Base-by-base conservation (phyloP, 2,329 filamentous ascomycete genomes). In the Metarhizium anisopliae region DNA sequence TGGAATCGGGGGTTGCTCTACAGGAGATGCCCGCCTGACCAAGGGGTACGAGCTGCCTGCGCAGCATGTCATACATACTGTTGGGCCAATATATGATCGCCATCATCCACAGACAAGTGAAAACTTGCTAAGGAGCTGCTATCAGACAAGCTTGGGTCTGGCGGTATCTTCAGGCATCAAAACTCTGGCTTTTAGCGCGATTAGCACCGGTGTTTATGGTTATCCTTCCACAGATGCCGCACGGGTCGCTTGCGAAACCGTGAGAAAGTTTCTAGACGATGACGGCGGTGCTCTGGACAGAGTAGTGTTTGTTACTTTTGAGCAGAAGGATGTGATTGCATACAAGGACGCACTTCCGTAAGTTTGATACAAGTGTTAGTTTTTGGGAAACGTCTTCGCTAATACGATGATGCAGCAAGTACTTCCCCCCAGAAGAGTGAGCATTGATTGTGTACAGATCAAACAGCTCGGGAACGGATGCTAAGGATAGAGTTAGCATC, bases 181-280 rank as follows among this genome's bases (percentile, higher is more conserved):
- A 66, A 89, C 81, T 50, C 78, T 97, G 55, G 94, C 90, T 0
- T 96, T 99, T 63, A 84, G 86, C 45, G 86, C 84, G 20, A 79
- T 97, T 58, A 95, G 91, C 66, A 96, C 93, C 1, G 94, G 93
- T 0, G 70, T 96, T 1, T 97, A 96, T 67, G 90, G 90, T 1
- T 97, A 95, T 67, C 93, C 93, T 0, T 88, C 83, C 62, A 60
- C 67, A 1, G 79, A 85, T 45, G 94, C 93, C 1, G 90, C 90
- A 0, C 69, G 76, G n/a, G 78, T 86, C 10, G 94, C 90, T 1
- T 78, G 87, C 53, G 74, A 79, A 36, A 70, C 80, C 1, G 79
- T 85, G 10, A 76, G 79, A 55, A 66, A 72, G 40, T 86, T 83
- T 59, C 64, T 86, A n/a, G 75, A 78, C 18, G 67, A 71, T 4